phyloP scores from a whole-genome alignment of 1,139 yeast genomes.

The Geotrichum histeridarum region DNA sequence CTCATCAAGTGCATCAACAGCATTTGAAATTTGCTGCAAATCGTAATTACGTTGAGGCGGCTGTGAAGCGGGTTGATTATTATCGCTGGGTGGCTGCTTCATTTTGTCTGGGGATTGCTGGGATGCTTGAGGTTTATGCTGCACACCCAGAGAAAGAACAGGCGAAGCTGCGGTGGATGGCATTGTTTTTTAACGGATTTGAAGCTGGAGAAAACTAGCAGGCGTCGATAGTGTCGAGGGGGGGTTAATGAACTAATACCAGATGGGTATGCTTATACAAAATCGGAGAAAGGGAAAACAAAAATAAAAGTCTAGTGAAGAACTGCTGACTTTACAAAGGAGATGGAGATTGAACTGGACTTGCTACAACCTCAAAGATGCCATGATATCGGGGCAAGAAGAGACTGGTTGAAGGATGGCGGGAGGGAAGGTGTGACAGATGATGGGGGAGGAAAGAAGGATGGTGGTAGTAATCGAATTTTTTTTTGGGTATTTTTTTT shows the following conservation, averaged over 20 bases:
- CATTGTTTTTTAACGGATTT: background rate
- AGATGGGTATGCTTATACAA: too few species aligned
- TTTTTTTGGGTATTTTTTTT: background rate
- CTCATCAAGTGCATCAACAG: slow-evolving; percentile 66
- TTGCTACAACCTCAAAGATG: background rate
- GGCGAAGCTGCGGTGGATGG: slow-evolving; percentile 17
- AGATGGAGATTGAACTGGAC: too few species aligned
- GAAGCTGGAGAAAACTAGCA: background rate
- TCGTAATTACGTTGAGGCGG: slow-evolving; percentile 18
- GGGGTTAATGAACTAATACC: too few species aligned
- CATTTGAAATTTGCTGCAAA: slow-evolving; percentile 36
- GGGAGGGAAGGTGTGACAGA: background rate
- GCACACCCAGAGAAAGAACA: slow-evolving; percentile 22
- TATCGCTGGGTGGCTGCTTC: slow-evolving; percentile 1
- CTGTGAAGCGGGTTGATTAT: background rate
- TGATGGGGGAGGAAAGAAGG: background rate
- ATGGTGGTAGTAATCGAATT: background rate
- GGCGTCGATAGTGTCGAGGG: background rate
- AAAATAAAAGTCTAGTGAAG: too few species aligned
- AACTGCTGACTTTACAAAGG: too few species aligned
- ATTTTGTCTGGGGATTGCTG: slow-evolving; percentile 5
- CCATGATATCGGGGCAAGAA: background rate
- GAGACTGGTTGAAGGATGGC: background rate
- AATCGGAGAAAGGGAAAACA: too few species aligned
- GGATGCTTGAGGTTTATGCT: slow-evolving; percentile 12